A percentile compares a stretch with the other conserved stretches of the same genome.
Evolutionary conservation across 1,139 yeast genomes (phyloP).

Genomic region (Arxiozyma slooffiae): DNA sequence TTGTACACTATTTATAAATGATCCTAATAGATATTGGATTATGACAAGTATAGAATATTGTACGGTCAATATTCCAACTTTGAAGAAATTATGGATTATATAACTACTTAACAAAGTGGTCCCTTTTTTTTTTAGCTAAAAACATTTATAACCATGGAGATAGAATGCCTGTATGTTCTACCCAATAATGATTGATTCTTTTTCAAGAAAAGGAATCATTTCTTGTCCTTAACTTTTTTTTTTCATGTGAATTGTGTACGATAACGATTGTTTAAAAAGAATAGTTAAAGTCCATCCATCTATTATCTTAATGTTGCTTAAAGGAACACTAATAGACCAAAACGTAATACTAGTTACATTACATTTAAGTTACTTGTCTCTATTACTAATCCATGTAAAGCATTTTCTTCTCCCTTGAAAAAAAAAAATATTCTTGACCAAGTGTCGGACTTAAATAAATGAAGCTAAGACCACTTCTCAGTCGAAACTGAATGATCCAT

Average conservation of each 20-base stretch:
- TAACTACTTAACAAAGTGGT: conserved; percentile 73
- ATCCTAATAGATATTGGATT: conserved; percentile 70
- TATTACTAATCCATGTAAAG: conserved; percentile 16
- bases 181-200: conserved; percentile 7
- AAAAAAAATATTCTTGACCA: conserved; percentile 48
- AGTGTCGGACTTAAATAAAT: conserved; percentile 47
- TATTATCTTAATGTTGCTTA: conserved; percentile 98
- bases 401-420: conserved; percentile 45
- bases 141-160: conserved; percentile 88
- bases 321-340: conserved; percentile 67
- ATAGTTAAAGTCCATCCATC: conserved; percentile 98
- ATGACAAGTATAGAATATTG: conserved; percentile 61
- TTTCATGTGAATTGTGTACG: conserved; percentile 36
- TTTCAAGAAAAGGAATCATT: neutral
- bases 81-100: conserved; percentile 65
- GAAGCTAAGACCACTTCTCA: conserved; percentile 60
- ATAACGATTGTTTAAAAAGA: conserved; percentile 63
- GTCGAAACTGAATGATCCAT: conserved; percentile 92
- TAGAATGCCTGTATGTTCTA: conserved; percentile 38
- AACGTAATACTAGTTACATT: conserved; percentile 36
- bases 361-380: conserved; percentile 15
- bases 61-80: conserved; percentile 32
- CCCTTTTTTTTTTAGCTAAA: conserved; percentile 62
- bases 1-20: conserved; percentile 90
- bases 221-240: conserved; percentile 1